Percentiles rank a stretch among this genome's conserved stretches.
Evolutionary conservation across 768 basidiomycete species (phyloP).

Genomic region (Kwoniella mangroviensis): DNA sequence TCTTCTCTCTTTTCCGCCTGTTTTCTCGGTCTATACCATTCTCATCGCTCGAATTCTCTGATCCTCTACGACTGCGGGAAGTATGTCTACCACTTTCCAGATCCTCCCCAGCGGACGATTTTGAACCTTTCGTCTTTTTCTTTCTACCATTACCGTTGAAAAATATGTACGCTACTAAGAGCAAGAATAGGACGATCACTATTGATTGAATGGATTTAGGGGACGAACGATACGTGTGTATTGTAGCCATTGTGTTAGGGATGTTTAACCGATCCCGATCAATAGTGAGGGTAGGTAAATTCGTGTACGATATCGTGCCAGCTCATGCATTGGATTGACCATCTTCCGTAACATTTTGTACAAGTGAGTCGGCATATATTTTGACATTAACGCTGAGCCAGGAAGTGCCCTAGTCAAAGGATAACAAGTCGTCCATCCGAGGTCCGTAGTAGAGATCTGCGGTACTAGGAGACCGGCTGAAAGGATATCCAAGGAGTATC

Average conservation of each 20-base stretch:
- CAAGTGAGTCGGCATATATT: too few species aligned
- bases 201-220: slow-evolving; percentile 11
- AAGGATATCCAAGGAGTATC: neutral
- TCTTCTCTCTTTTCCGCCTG: neutral
- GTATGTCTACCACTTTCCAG: neutral
- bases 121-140: slow-evolving; percentile 1
- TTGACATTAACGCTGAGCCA: too few species aligned
- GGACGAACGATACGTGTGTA: neutral
- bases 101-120: neutral
- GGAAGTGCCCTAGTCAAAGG: too few species aligned
- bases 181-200: slow-evolving; percentile 16
- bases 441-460: neutral
- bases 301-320: too few species aligned
- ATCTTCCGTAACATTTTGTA: too few species aligned
- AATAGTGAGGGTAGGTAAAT: neutral
- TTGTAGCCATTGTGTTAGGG: neutral
- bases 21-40: neutral
- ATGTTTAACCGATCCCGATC: neutral
- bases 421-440: too few species aligned
- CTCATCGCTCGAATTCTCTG: neutral
- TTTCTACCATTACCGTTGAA: slow-evolving; percentile 16
- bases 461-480: neutral
- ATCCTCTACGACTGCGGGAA: neutral
- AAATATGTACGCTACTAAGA: slow-evolving; percentile 9
- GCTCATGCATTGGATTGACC: too few species aligned